A percentile compares a stretch with the other conserved stretches of the same genome.
These are phyloP conservation scores for Aspergillus piperis DNA, from an alignment of 2,329 filamentous ascomycete genomes.

Conservation along the genomic window DNA sequence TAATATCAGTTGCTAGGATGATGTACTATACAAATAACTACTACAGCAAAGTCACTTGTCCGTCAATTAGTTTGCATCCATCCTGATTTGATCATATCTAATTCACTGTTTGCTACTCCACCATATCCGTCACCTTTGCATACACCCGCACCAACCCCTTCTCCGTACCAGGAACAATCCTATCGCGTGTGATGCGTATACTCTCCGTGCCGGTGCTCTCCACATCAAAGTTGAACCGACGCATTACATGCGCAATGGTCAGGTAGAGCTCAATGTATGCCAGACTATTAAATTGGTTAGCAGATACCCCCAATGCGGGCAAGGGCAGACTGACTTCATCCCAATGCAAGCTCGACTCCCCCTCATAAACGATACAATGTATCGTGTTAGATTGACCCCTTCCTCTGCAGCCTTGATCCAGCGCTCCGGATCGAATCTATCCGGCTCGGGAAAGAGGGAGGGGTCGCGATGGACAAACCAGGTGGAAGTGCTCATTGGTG, in stretches of 20 bases:
- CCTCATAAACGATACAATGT: slow-evolving; percentile 29
- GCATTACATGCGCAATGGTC: slow-evolving; percentile 26
- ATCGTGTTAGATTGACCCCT: slow-evolving; percentile 22
- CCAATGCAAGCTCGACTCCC: slow-evolving; percentile 29
- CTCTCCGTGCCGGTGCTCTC: slow-evolving; percentile 29
- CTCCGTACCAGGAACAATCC: slow-evolving; percentile 2
- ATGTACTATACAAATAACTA: too few relatives aligned
- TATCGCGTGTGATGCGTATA: slow-evolving; percentile 27
- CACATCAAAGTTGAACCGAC: slow-evolving; percentile 29
- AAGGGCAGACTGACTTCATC: slow-evolving; percentile 23
- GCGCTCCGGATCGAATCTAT: slow-evolving; percentile 30
- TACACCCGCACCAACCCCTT: not conserved
- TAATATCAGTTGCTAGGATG: too few relatives aligned
- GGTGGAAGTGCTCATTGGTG: slow-evolving; percentile 37
- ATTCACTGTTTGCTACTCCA: not conserved
- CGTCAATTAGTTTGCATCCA: too few relatives aligned
- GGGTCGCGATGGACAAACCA: slow-evolving; percentile 29
- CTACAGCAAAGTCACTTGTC: too few relatives aligned
- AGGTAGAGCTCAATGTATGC: slow-evolving; percentile 35
- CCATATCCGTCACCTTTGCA: slow-evolving; percentile 1
- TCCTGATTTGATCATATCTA: too few relatives aligned
- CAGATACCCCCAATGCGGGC: not conserved
- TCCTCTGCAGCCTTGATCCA: slow-evolving; percentile 25
- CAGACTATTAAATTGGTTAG: slow-evolving; percentile 20
- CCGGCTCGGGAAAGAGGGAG: slow-evolving; percentile 26